A percentile compares a stretch with the other conserved stretches of the same genome.
phyloP scores from a whole-genome alignment of 768 basidiomycete species.

The Serendipita vermifera region DNA sequence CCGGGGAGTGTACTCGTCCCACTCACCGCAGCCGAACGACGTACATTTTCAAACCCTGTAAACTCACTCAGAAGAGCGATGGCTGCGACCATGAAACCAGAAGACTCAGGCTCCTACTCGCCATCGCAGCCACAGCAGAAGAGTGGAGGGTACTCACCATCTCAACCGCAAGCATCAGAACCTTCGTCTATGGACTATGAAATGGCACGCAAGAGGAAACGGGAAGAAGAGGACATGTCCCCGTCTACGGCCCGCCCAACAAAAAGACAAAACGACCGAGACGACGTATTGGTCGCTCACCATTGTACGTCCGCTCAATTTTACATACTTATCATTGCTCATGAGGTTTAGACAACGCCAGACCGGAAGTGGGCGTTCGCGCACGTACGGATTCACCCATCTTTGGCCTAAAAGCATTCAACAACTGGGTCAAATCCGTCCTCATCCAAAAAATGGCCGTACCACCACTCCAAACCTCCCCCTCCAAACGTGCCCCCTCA shows the following conservation, averaged over 20 bases:
- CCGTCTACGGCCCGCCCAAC: slow-evolving; percentile 26
- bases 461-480: slow-evolving; percentile 42
- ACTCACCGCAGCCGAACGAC: slow-evolving; percentile 48
- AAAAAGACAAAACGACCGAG: slow-evolving; percentile 39
- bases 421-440: slow-evolving; percentile 99
- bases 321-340: background rate
- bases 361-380: slow-evolving; percentile 80
- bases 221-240: slow-evolving; percentile 18
- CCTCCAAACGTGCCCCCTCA: slow-evolving; percentile 19
- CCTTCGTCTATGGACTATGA: no score
- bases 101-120: slow-evolving; percentile 28
- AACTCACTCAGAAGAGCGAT: slow-evolving; percentile 13
- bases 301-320: slow-evolving; percentile 49
- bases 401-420: slow-evolving; percentile 92
- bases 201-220: slow-evolving; percentile 39
- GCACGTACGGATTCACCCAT: slow-evolving; percentile 84
- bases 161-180: no score
- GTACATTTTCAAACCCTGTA: slow-evolving; percentile 27
- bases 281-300: slow-evolving; percentile 57
- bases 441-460: slow-evolving; percentile 83
- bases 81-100: slow-evolving; percentile 17
- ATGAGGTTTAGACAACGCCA: slow-evolving; percentile 58
- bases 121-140: slow-evolving; percentile 44
- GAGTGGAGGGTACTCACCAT: no score
- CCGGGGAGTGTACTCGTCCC: slow-evolving; percentile 51